Base-by-base conservation (phyloP, 352 stramenopile species). In the Phytopythium delawarense region DNA sequence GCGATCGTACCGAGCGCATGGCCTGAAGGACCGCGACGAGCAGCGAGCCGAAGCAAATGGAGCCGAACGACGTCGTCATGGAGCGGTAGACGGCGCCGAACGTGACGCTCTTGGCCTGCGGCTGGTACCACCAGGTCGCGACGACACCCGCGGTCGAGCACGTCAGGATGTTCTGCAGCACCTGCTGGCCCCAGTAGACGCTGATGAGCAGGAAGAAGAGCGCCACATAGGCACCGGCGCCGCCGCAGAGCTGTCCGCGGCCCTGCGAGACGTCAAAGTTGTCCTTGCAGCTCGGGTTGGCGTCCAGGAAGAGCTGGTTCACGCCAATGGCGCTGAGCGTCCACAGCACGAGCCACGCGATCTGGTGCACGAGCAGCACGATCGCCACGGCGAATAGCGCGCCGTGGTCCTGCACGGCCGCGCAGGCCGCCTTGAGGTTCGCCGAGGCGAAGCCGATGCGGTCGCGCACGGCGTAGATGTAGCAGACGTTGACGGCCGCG, bases 1-100 rank as follows among this genome's bases (percentile, higher is more conserved):
- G 42, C 18, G 12, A 18, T 51, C 71, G 8, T 69, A 87, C 78
- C 65, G 87, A 89, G 46, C 80, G 75, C 39, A 96, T 59, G 8
- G 88, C 83, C 63, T 94, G 77, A 20, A 97, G 74, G 11, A 97
- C 73, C 7, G 90, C 89, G 61, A 96, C 89, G 61, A 96, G 86
- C 23, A 96, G 67, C 20, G 87, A 96, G 1, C 89, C 89, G 59
- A 92, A 90, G 71, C 81, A 91, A 65, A 92, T 92, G 20, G 79
- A 90, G 11, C 84, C 84, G 51, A 92, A 90, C 30, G 76, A 87
- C n/a, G 84, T 88, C 52, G 84, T 93, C 54, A 95, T 44, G 46
- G 87, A 92, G 46, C 87, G 82, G 66, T 93, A 92, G 20, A 93
- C 73, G 53, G 87, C 79, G 56, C 82, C 80, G 20, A 81, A 61